Evolutionary conservation across 2,329 filamentous ascomycete species (phyloP).

Genomic region (Venturia oleaginea): DNA sequence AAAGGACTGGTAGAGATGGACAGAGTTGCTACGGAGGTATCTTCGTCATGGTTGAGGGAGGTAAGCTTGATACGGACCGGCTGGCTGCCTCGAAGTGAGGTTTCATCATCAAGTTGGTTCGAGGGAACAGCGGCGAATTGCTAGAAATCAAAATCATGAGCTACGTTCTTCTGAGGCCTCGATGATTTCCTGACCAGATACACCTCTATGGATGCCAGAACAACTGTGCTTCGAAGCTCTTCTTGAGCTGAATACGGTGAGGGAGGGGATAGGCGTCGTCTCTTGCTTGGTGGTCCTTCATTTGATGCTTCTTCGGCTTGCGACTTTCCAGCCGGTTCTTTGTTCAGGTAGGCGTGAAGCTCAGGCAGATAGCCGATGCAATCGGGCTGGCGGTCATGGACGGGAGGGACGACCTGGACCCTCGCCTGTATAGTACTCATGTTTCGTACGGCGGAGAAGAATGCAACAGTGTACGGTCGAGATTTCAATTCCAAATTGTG

Average conservation of each 20-base stretch:
- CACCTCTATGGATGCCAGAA: conserved; percentile 2
- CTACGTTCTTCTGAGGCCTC: not conserved
- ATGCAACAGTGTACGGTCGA: no score
- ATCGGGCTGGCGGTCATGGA: not conserved
- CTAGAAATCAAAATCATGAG: not conserved
- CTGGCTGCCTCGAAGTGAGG: not conserved
- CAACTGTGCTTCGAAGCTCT: not conserved
- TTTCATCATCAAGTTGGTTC: not conserved
- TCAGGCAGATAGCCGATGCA: not conserved
- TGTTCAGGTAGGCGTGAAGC: not conserved
- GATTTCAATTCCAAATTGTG: not conserved
- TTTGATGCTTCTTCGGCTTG: no score
- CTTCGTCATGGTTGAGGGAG: not conserved
- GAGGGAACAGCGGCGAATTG: not conserved
- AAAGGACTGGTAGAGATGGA: not conserved
- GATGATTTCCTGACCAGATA: not conserved
- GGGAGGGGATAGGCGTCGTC: not conserved
- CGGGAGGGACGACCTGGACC: not conserved
- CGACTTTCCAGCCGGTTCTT: not conserved
- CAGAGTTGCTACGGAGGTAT: not conserved
- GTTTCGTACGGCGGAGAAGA: not conserved
- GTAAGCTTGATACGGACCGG: not conserved
- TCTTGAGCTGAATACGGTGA: not conserved
- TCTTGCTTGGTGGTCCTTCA: conserved; percentile 5
- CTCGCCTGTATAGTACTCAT: not conserved